A percentile compares a stretch with the other conserved stretches of the same genome.
phyloP scores from a whole-genome alignment of 2,329 filamentous ascomycete species.

The Scytalidium lignicola region DNA sequence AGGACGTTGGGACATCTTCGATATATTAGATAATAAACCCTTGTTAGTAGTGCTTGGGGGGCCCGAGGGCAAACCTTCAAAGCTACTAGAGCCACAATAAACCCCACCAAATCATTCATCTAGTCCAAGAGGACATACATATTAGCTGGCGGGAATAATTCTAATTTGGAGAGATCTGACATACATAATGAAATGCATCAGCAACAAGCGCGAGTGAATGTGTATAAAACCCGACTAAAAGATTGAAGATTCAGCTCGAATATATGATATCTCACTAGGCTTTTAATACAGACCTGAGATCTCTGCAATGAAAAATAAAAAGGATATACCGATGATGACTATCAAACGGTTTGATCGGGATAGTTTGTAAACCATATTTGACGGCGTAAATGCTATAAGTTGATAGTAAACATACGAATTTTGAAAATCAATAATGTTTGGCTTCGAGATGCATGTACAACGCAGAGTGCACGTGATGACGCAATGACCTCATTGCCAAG shows the following conservation, averaged over 20 bases:
- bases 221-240: slow-evolving; percentile 61
- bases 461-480: too few relatives aligned
- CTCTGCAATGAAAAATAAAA: slow-evolving; percentile 40
- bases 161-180: slow-evolving; percentile 17
- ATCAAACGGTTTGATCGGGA: slow-evolving; percentile 19
- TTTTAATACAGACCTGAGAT: slow-evolving; percentile 33
- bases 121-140: slow-evolving; percentile 22
- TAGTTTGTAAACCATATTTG: slow-evolving; percentile 1
- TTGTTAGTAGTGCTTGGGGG: too few relatives aligned
- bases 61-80: slow-evolving; percentile 43
- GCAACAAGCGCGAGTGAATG: slow-evolving; percentile 67
- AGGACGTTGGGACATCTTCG: slow-evolving; percentile 48
- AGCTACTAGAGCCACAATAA: slow-evolving; percentile 60
- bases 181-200: slow-evolving; percentile 74
- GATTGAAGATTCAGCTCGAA: background rate
- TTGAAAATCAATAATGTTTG: too few relatives aligned
- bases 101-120: slow-evolving; percentile 68
- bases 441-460: too few relatives aligned
- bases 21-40: background rate
- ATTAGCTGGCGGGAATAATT: background rate
- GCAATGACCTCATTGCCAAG: too few relatives aligned
- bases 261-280: background rate
- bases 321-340: slow-evolving; percentile 39
- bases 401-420: too few relatives aligned
- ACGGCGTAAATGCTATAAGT: too few relatives aligned